Conservation (phyloP, 306 rosid species). For the Lathyrus sativus region DNA sequence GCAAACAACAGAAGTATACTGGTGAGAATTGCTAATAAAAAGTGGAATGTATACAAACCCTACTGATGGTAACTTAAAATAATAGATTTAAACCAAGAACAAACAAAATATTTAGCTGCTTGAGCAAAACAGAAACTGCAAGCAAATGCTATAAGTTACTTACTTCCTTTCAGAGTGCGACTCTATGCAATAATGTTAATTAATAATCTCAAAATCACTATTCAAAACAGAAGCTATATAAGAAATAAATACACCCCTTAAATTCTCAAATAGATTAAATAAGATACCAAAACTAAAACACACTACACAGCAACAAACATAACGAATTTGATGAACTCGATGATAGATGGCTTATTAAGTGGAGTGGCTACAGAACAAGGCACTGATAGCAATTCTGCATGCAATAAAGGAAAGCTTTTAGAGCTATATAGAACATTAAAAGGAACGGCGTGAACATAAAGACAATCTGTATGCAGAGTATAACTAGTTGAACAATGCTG, state of each 20-base stretch:
- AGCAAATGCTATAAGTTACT: conserved; percentile 12
- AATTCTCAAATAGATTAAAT: conserved; percentile 23
- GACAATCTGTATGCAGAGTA: neutral
- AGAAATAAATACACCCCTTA: conserved; percentile 24
- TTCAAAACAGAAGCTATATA: conserved; percentile 20
- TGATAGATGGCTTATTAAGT: neutral
- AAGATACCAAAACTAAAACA: conserved; percentile 27
- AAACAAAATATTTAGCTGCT: neutral
- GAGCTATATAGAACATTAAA: neutral
- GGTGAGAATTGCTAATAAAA: conserved; percentile 31
- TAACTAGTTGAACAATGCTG: neutral
- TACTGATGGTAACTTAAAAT: neutral
- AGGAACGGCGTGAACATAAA: conserved; percentile 6
- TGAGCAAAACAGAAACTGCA: conserved; percentile 4
- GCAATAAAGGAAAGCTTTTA: conserved; percentile 28
- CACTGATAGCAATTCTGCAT: conserved; percentile 4
- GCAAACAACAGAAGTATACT: conserved; percentile 34
- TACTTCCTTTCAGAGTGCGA: conserved; percentile 8
- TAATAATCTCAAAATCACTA: conserved; percentile 21
- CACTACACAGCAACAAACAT: conserved; percentile 2
- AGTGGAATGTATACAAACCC: conserved; percentile 20
- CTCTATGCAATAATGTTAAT: conserved; percentile 6
- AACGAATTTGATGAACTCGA: conserved; percentile 11
- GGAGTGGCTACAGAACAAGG: neutral
- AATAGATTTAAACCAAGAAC: neutral